These are phyloP conservation scores for Saposhnikovia divaricata DNA, from an alignment of 129 eudicot species.

Conservation along the genomic window DNA sequence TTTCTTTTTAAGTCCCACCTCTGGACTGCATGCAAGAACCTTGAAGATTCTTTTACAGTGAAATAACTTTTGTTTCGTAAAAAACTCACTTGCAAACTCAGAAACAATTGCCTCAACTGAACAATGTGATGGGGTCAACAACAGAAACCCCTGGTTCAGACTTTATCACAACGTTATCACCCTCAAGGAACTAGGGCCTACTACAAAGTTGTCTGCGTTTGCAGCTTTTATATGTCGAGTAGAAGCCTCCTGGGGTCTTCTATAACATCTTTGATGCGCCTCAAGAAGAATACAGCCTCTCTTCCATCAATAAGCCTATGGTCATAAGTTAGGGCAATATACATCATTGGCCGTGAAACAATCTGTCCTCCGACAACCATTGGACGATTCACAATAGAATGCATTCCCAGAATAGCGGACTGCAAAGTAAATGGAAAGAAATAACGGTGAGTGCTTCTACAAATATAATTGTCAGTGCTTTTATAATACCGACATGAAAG, in stretches of 20 bases:
- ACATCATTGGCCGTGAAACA: constrained; percentile 58
- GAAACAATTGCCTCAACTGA: constrained; percentile 10
- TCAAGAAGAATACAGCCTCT: constrained; percentile 70
- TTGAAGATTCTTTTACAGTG: neutral
- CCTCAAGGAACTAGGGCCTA: neutral
- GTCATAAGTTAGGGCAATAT: constrained; percentile 60
- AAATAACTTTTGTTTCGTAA: neutral
- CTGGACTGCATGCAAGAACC: neutral
- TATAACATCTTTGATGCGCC: constrained; percentile 68
- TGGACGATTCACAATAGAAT: constrained; percentile 60
- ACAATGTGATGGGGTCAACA: constrained; percentile 1
- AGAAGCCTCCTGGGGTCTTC: constrained; percentile 72
- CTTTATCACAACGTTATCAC: constrained; percentile 4
- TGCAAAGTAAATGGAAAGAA: constrained; percentile 16
- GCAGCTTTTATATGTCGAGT: constrained; percentile 41
- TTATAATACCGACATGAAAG: neutral
- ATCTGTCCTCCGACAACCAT: constrained; percentile 62
- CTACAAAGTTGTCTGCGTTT: neutral
- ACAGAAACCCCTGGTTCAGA: constrained; percentile 7
- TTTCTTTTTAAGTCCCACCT: neutral
- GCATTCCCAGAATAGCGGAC: constrained; percentile 75
- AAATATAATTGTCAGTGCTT: neutral
- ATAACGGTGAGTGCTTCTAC: neutral
- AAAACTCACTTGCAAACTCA: constrained; percentile 2
- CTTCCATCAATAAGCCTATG: constrained; percentile 74